phyloP scores from a whole-genome alignment of 179 eudicot genomes.

The Sideroxylon spinosum region DNA sequence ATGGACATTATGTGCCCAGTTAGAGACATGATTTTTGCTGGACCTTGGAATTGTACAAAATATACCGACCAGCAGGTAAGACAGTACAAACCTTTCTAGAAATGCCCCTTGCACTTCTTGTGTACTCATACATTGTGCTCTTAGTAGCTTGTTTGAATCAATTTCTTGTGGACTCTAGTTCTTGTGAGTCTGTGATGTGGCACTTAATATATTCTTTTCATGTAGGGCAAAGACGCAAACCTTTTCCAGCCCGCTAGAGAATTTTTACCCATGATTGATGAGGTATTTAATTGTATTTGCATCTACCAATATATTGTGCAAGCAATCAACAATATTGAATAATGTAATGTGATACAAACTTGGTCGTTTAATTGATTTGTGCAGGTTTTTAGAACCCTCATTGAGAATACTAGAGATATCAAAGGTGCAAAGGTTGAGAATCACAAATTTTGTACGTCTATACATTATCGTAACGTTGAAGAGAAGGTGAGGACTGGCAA shows the following conservation, averaged over 20 bases:
- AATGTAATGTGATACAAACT: background rate
- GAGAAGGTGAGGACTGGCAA: slow-evolving; percentile 44
- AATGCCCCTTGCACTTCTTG: background rate
- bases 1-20: slow-evolving; percentile 78
- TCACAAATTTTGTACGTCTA: slow-evolving; percentile 77
- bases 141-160: background rate
- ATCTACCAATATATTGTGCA: background rate
- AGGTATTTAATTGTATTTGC: slow-evolving; percentile 35
- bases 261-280: slow-evolving; percentile 74
- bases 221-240: slow-evolving; percentile 63
- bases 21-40: slow-evolving; percentile 22
- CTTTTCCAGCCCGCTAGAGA: slow-evolving; percentile 86
- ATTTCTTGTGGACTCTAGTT: background rate
- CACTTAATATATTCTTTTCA: background rate
- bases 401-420: slow-evolving; percentile 53
- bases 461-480: slow-evolving; percentile 87
- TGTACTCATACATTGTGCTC: background rate
- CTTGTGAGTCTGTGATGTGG: background rate
- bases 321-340: background rate
- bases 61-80: slow-evolving; percentile 50
- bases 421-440: slow-evolving; percentile 78
- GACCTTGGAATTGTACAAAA: slow-evolving; percentile 26
- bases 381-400: slow-evolving; percentile 74
- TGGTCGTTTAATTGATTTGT: background rate
- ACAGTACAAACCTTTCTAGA: background rate